Percentiles rank a stretch among this genome's conserved stretches.
These are phyloP conservation scores for Daldinia bambusicola DNA, from an alignment of 495 filamentous ascomycete species.

Conservation along the genomic window DNA sequence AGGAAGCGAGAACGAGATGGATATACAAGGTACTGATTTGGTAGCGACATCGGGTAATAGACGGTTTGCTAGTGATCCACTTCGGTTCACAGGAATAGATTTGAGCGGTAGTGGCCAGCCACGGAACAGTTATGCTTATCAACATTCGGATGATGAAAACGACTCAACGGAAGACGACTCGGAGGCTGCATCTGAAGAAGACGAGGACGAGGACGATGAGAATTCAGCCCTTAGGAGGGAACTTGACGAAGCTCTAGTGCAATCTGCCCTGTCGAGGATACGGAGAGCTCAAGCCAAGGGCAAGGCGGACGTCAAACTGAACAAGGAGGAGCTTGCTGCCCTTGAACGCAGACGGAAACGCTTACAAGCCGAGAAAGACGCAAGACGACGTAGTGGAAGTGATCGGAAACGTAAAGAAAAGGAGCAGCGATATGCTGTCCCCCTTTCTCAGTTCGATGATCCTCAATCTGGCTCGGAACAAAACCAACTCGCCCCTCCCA, in stretches of 20 bases:
- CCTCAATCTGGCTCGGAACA: constrained; percentile 26
- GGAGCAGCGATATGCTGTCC: constrained; percentile 55
- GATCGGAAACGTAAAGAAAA: constrained; percentile 47
- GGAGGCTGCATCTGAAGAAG: constrained; percentile 50
- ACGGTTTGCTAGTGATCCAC: constrained; percentile 66
- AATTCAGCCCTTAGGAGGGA: constrained; percentile 61
- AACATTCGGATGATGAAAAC: constrained; percentile 60
- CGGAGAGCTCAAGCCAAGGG: constrained; percentile 76
- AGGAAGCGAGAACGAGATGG: constrained; percentile 68
- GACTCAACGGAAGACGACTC: constrained; percentile 66
- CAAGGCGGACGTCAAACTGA: constrained; percentile 78
- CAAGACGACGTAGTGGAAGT: constrained; percentile 31
- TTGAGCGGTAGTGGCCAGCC: constrained; percentile 59
- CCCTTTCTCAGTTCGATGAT: constrained; percentile 53
- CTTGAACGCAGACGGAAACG: constrained; percentile 72
- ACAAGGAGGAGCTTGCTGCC: constrained; percentile 77
- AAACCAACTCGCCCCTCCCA: constrained; percentile 44
- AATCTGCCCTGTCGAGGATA: constrained; percentile 80
- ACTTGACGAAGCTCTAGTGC: constrained; percentile 74
- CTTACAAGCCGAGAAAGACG: constrained; percentile 59
- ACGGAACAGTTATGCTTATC: constrained; percentile 57
- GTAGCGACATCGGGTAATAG: constrained; percentile 49
- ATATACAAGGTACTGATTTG: constrained; percentile 68
- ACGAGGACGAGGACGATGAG: constrained; percentile 63
- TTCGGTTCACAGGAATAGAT: constrained; percentile 71